Evolutionary conservation across 371 early-diverging fungal genomes (phyloP).

Genomic region (Cokeromyces recurvatus): DNA sequence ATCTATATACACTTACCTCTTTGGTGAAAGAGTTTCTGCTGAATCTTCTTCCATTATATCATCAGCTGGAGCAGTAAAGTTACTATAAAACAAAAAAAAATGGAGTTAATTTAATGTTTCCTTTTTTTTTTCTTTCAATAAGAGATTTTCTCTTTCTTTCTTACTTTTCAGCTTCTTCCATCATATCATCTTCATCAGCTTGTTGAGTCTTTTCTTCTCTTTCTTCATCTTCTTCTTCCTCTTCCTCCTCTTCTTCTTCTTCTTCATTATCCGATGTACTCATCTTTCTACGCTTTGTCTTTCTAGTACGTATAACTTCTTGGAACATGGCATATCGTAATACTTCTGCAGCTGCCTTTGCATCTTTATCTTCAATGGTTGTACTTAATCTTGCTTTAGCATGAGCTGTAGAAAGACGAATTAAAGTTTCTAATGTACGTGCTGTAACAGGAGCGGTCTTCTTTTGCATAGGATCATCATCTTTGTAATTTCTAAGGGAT

Average conservation of each 20-base stretch:
- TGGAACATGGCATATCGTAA: conserved; percentile 92
- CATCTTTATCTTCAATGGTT: conserved; percentile 83
- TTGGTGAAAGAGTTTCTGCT: not conserved
- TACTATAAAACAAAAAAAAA: too few relatives aligned
- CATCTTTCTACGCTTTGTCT: conserved; percentile 50
- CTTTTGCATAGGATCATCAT: conserved; percentile 49
- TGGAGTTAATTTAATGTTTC: too few relatives aligned
- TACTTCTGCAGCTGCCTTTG: conserved; percentile 79
- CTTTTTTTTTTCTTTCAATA: too few relatives aligned
- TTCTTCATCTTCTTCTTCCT: conserved; percentile 2
- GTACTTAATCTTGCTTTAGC: conserved; percentile 93
- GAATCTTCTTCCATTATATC: conserved; percentile 1
- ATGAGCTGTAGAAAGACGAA: conserved; percentile 98
- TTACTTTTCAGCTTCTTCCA: not conserved
- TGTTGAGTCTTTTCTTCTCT: conserved; percentile 15
- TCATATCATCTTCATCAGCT: conserved; percentile 17
- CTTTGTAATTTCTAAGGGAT: conserved; percentile 63
- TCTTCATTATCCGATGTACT: conserved; percentile 19
- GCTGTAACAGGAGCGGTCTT: conserved; percentile 92
- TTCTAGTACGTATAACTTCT: conserved; percentile 63
- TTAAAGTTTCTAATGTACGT: conserved; percentile 98
- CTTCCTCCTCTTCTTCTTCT: conserved; percentile 37
- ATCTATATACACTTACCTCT: not conserved
- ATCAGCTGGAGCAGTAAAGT: not conserved
- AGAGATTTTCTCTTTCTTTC: too few relatives aligned